These are phyloP conservation scores for Mycena epipterygia DNA, from an alignment of 768 basidiomycete species.

Conservation along the genomic window DNA sequence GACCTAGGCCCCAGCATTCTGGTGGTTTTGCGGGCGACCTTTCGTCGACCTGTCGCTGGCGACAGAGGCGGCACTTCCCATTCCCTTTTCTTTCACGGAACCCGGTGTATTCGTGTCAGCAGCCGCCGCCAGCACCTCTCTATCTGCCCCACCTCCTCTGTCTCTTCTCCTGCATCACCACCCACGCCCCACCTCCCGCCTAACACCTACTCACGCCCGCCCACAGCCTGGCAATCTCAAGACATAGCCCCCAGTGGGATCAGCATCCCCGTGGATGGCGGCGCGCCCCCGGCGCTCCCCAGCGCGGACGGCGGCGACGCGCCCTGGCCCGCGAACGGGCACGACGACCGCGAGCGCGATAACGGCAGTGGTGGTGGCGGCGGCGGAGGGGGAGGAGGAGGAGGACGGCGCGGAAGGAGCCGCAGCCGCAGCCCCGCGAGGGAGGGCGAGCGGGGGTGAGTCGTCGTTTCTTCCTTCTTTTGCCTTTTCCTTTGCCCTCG, in stretches of 20 bases:
- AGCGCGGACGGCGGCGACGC: slow-evolving; percentile 66
- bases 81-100: no score
- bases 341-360: slow-evolving; percentile 56
- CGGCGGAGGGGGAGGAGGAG: background rate
- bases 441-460: slow-evolving; percentile 70
- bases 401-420: slow-evolving; percentile 67
- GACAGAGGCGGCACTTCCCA: no score
- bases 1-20: no score
- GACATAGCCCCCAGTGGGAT: slow-evolving; percentile 83
- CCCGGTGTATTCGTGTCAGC: no score
- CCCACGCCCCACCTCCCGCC: background rate
- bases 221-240: slow-evolving; percentile 87
- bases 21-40: no score
- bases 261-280: slow-evolving; percentile 75
- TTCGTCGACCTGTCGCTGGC: no score
- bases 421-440: slow-evolving; percentile 83
- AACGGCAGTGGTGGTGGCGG: slow-evolving; percentile 57
- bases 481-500: background rate
- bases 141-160: background rate
- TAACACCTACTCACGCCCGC: slow-evolving; percentile 40
- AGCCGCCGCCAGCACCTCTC: no score
- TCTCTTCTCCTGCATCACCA: background rate
- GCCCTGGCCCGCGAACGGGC: slow-evolving; percentile 59
- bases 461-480: background rate
- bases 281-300: slow-evolving; percentile 50